Percentiles rank a stretch among this genome's conserved stretches.
Conservation (phyloP, 169 alveolate species). For the Plasmodium sp. region DNA sequence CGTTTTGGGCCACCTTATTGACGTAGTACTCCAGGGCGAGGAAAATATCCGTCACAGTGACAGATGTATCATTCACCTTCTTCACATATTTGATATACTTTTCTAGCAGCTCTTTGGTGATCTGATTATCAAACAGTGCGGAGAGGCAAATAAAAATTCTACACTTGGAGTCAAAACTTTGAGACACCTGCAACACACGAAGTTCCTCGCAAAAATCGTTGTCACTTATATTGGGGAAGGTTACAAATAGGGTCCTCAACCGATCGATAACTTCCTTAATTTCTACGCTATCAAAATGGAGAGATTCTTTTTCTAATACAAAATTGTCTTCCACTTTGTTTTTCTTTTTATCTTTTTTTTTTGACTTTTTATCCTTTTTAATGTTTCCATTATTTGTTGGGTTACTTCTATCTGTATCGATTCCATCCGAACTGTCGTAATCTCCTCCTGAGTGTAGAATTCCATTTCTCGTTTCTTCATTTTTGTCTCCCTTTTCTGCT, state of each 20-base stretch:
- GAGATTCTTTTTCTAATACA: slow-evolving; percentile 76
- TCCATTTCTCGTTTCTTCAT: slow-evolving; percentile 77
- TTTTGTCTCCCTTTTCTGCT: slow-evolving; percentile 29
- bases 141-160: slow-evolving; percentile 84
- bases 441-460: slow-evolving; percentile 71
- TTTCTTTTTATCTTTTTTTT: slow-evolving; percentile 36
- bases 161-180: slow-evolving; percentile 89
- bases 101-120: slow-evolving; percentile 76
- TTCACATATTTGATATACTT: slow-evolving; percentile 78
- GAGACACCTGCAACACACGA: slow-evolving; percentile 93
- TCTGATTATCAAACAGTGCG: slow-evolving; percentile 80
- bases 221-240: slow-evolving; percentile 77
- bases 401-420: slow-evolving; percentile 49
- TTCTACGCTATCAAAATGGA: slow-evolving; percentile 85
- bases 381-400: slow-evolving; percentile 42
- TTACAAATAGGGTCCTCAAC: slow-evolving; percentile 75
- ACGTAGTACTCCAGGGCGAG: slow-evolving; percentile 85
- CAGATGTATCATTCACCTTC: slow-evolving; percentile 82
- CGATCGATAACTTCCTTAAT: slow-evolving; percentile 89
- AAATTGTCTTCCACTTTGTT: slow-evolving; percentile 69
- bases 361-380: slow-evolving; percentile 39
- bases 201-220: slow-evolving; percentile 90
- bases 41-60: slow-evolving; percentile 84
- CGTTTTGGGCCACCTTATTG: slow-evolving; percentile 80
- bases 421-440: slow-evolving; percentile 17